A percentile compares a stretch with the other conserved stretches of the same genome.
These are phyloP conservation scores for Leccinellum albellum DNA, from an alignment of 768 basidiomycete genomes.

Conservation along the genomic window DNA sequence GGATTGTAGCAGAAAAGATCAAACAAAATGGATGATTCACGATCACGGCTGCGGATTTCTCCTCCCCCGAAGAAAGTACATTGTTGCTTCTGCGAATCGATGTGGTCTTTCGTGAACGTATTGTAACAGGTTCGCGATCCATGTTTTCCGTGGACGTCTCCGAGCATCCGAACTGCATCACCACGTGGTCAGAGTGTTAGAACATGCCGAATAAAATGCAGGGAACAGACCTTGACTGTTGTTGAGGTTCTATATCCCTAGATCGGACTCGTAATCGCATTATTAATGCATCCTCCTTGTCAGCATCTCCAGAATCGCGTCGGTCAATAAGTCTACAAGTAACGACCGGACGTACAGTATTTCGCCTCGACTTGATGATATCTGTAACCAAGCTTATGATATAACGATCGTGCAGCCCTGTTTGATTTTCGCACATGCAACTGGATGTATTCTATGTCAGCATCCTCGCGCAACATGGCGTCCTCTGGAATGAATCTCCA, in stretches of 20 bases:
- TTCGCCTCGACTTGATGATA: slow-evolving; percentile 9
- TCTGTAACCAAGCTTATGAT: slow-evolving; percentile 24
- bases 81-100: slow-evolving; percentile 6
- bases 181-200: background rate
- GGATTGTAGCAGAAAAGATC: background rate
- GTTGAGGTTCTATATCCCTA: background rate
- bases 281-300: slow-evolving; percentile 23
- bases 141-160: slow-evolving; percentile 6
- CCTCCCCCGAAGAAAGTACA: slow-evolving; percentile 13
- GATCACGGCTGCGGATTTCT: slow-evolving; percentile 9
- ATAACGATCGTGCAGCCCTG: slow-evolving; percentile 20
- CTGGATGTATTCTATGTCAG: slow-evolving; percentile 19
- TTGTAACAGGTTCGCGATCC: slow-evolving; percentile 12
- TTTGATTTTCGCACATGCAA: slow-evolving; percentile 30
- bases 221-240: slow-evolving; percentile 13
- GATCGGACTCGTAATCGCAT: slow-evolving; percentile 19
- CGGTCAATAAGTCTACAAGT: background rate
- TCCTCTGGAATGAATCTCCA: slow-evolving; percentile 15
- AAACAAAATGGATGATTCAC: background rate
- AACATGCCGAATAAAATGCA: background rate
- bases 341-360: slow-evolving; percentile 24
- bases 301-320: slow-evolving; percentile 18
- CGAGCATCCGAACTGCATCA: slow-evolving; percentile 2
- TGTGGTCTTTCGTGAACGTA: slow-evolving; percentile 11
- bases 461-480: slow-evolving; percentile 20